Percentiles rank a stretch among this genome's conserved stretches.
phyloP scores from a whole-genome alignment of 2,329 filamentous ascomycete genomes.

The Xylariaceae sp. region DNA sequence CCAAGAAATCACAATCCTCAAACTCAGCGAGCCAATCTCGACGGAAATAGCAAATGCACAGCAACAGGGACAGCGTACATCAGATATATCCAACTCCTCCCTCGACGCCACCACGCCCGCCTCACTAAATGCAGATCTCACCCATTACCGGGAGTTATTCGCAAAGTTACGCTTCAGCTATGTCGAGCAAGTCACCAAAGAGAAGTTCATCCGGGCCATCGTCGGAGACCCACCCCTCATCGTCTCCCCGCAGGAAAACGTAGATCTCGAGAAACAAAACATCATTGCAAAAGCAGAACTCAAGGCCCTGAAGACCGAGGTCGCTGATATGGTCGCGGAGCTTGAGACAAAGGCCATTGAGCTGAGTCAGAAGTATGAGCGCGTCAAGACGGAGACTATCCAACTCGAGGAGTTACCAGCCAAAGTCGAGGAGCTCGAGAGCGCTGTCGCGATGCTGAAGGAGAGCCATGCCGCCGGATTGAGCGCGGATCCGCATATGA shows the following conservation, averaged over 20 bases:
- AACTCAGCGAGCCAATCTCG: constrained; percentile 70
- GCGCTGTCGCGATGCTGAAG: constrained; percentile 43
- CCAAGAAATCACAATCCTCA: constrained; percentile 68
- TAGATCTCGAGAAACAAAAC: constrained; percentile 66
- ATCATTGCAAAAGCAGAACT: constrained; percentile 69
- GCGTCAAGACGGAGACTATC: constrained; percentile 44
- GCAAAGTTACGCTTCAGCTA: constrained; percentile 96
- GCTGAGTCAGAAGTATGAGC: constrained; percentile 52
- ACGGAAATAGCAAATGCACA: constrained; percentile 42
- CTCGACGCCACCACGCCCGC: constrained; percentile 68
- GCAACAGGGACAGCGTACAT: constrained; percentile 53
- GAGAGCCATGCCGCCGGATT: constrained; percentile 35
- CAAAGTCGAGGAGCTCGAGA: constrained; percentile 47
- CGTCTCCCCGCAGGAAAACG: constrained; percentile 77
- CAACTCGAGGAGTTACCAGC: constrained; percentile 49
- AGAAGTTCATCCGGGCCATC: constrained; percentile 92
- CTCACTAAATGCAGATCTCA: constrained; percentile 75
- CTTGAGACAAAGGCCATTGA: constrained; percentile 63
- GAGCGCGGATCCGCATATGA: constrained; percentile 43
- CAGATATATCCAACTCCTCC: constrained; percentile 65
- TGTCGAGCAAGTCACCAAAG: constrained; percentile 97
- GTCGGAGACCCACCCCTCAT: constrained; percentile 86
- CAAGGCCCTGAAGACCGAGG: constrained; percentile 75
- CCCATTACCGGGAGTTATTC: constrained; percentile 92
- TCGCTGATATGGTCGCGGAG: constrained; percentile 66